Conservation (phyloP, 2,329 filamentous ascomycete species). For the Dothiorella sarmentorum region DNA sequence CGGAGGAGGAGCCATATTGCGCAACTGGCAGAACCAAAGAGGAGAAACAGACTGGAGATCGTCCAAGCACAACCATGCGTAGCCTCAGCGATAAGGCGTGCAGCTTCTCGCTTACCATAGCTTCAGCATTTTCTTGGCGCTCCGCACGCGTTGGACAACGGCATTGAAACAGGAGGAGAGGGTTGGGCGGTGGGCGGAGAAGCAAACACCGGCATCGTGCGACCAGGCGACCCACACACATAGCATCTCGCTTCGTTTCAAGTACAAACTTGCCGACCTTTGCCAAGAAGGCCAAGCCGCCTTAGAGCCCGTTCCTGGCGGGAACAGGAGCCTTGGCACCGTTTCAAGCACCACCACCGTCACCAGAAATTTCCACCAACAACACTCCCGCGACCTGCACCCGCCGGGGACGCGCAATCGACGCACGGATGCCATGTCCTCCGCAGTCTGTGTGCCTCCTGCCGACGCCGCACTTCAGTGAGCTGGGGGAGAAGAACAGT, state of each 20-base stretch:
- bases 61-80: neutral
- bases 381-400: neutral
- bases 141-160: neutral
- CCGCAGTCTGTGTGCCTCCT: neutral
- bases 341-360: conserved; percentile 2
- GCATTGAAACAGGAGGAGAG: conserved; percentile 12
- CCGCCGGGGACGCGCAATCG: conserved; percentile 12
- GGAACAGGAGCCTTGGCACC: neutral
- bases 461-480: too few relatives aligned
- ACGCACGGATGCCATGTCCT: neutral
- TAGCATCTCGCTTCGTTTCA: conserved; percentile 8
- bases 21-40: neutral
- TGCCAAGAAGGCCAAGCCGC: neutral
- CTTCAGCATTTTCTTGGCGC: neutral
- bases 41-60: neutral
- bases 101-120: neutral
- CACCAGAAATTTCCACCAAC: conserved; percentile 13
- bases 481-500: too few relatives aligned
- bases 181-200: neutral
- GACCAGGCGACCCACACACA: neutral
- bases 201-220: neutral
- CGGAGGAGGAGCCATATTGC: neutral
- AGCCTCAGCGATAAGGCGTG: neutral
- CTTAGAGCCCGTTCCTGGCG: neutral
- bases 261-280: neutral